A percentile compares a stretch with the other conserved stretches of the same genome.
phyloP scores from a whole-genome alignment of 2,329 filamentous ascomycete genomes.

The Botryotinia convoluta region DNA sequence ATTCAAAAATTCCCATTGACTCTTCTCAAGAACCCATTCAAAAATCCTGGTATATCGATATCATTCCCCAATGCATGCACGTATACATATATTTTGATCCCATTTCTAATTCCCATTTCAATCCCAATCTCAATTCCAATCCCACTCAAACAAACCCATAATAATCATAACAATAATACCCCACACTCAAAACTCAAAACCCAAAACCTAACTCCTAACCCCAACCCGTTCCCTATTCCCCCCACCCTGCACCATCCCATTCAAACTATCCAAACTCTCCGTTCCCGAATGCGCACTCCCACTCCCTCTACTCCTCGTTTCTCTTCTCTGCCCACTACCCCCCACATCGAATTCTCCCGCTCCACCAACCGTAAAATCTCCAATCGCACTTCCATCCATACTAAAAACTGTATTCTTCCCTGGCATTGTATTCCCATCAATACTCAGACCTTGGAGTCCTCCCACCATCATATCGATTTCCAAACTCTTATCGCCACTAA shows the following conservation, averaged over 20 bases:
- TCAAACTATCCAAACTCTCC: not conserved
- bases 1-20: too few species aligned
- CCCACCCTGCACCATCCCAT: not conserved
- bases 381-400: slow-evolving; percentile 6
- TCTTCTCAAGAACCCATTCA: not conserved
- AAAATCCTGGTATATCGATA: not conserved
- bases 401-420: not conserved
- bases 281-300: not conserved
- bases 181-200: not conserved
- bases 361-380: not conserved
- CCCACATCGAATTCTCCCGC: not conserved
- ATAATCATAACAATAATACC: not conserved
- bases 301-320: not conserved
- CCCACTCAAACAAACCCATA: not conserved
- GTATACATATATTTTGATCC: not conserved
- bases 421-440: not conserved
- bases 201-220: not conserved
- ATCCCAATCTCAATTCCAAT: not conserved
- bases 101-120: not conserved
- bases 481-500: slow-evolving; percentile 12
- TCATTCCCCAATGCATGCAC: not conserved
- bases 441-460: not conserved
- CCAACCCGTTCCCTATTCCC: not conserved
- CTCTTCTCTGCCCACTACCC: not conserved
- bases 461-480: not conserved